phyloP scores from a whole-genome alignment of 345 rosid genomes.

The Garcia nutans region DNA sequence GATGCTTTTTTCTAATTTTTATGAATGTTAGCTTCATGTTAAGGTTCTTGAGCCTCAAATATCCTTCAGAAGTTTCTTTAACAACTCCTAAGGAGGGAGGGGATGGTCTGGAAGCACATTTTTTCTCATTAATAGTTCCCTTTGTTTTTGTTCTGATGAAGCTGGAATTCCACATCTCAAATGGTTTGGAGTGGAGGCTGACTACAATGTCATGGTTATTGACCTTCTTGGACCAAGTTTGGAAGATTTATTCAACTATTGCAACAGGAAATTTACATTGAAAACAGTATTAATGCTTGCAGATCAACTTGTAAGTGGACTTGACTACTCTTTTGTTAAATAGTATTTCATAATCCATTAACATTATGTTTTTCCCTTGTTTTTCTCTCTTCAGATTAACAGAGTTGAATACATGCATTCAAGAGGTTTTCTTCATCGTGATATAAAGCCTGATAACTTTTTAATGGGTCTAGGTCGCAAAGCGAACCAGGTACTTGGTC shows the following conservation, averaged over 20 bases:
- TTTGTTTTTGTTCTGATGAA: slow-evolving; percentile 25
- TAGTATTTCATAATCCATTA: background rate
- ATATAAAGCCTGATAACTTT: slow-evolving; percentile 87
- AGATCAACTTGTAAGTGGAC: slow-evolving; percentile 64
- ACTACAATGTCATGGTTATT: slow-evolving; percentile 79
- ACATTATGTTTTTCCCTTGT: slow-evolving; percentile 13
- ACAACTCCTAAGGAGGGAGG: background rate
- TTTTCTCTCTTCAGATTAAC: slow-evolving; percentile 52
- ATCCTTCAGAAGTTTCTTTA: background rate
- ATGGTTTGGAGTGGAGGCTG: slow-evolving; percentile 85
- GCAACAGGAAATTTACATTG: slow-evolving; percentile 68
- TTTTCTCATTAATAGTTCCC: background rate
- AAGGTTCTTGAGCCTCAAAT: background rate
- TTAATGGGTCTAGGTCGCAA: slow-evolving; percentile 87
- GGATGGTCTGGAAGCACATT: background rate
- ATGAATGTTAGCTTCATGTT: background rate
- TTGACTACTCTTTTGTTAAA: background rate
- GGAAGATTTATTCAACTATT: slow-evolving; percentile 81
- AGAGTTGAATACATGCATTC: slow-evolving; percentile 81
- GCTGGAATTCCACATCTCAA: slow-evolving; percentile 84
- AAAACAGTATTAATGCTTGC: slow-evolving; percentile 88
- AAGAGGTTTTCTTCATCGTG: slow-evolving; percentile 83
- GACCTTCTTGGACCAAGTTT: slow-evolving; percentile 91
- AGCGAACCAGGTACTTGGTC: slow-evolving; percentile 63
- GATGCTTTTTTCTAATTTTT: slow-evolving; percentile 1